Conservation (phyloP, 2,329 filamentous ascomycete genomes). For the Penicillium fuscoglaucum region DNA sequence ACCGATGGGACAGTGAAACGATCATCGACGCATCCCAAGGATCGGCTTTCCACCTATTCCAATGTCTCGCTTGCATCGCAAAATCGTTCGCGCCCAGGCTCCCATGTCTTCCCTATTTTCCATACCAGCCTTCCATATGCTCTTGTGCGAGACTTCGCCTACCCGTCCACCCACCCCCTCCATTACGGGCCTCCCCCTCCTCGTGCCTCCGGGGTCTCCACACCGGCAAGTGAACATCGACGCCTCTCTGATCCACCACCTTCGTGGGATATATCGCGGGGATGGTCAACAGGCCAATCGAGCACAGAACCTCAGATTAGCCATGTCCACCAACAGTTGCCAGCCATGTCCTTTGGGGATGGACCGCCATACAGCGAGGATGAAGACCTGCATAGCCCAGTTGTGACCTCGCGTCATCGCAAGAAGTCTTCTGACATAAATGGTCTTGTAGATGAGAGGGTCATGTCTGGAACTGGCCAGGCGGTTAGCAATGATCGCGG, state of each 20-base stretch:
- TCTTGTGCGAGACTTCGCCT: slow-evolving; percentile 95
- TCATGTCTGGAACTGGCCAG: slow-evolving; percentile 9
- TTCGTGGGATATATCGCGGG: slow-evolving; percentile 69
- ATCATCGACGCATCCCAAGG: slow-evolving; percentile 76
- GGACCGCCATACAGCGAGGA: slow-evolving; percentile 94
- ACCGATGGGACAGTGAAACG: slow-evolving; percentile 57
- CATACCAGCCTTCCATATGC: slow-evolving; percentile 84
- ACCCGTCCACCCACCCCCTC: slow-evolving; percentile 75
- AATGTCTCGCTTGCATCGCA: slow-evolving; percentile 60
- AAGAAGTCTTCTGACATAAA: slow-evolving; percentile 65
- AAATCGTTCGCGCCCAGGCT: slow-evolving; percentile 72
- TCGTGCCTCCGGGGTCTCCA: slow-evolving; percentile 73
- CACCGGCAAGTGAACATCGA: slow-evolving; percentile 76
- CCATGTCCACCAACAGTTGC: slow-evolving; percentile 64
- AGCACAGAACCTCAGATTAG: slow-evolving; percentile 53
- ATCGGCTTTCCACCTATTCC: slow-evolving; percentile 82
- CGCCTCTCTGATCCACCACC: slow-evolving; percentile 76
- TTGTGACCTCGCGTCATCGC: slow-evolving; percentile 79
- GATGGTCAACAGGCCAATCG: slow-evolving; percentile 56
- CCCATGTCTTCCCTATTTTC: slow-evolving; percentile 78
- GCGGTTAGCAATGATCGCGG: slow-evolving; percentile 61
- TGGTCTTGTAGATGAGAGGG: slow-evolving; percentile 40
- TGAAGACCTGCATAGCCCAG: slow-evolving; percentile 87
- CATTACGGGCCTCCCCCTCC: slow-evolving; percentile 90
- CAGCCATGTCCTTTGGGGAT: slow-evolving; percentile 80